Percentiles rank a stretch among this genome's conserved stretches.
These are phyloP conservation scores for Sphagnum tenellum DNA, from an alignment of 225 moss, liverwort and hornwort species.

Conservation along the genomic window DNA sequence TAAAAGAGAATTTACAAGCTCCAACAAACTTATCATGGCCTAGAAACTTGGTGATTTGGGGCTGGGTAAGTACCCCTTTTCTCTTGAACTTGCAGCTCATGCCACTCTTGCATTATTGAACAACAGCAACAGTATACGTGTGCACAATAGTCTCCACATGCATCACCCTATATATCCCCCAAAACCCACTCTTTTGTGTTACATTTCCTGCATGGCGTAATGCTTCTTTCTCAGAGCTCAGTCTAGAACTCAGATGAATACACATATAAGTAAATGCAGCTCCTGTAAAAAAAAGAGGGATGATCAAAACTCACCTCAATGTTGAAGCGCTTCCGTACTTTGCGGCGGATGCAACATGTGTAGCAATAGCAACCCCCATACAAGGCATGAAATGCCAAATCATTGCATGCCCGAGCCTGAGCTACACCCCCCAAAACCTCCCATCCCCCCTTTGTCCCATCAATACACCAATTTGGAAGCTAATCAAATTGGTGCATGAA, in stretches of 20 bases:
- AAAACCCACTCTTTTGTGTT: slow-evolving; percentile 1
- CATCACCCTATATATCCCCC: slow-evolving; percentile 24
- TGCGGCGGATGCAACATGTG: slow-evolving; percentile 44
- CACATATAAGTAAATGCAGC: no score
- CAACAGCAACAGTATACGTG: slow-evolving; percentile 46
- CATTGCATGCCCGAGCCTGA: slow-evolving; percentile 44
- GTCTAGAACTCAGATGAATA: no score
- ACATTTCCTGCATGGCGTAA: no score
- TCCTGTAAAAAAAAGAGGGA: no score
- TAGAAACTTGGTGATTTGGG: background rate
- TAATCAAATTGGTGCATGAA: no score
- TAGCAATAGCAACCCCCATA: slow-evolving; percentile 35
- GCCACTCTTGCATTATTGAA: slow-evolving; percentile 51
- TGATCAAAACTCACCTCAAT: slow-evolving; percentile 17
- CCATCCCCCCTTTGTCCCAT: background rate
- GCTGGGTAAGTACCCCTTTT: slow-evolving; percentile 25
- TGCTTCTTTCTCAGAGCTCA: no score
- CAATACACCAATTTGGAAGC: background rate
- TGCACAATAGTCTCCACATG: slow-evolving; percentile 43
- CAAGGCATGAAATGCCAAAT: slow-evolving; percentile 34
- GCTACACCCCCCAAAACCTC: slow-evolving; percentile 11
- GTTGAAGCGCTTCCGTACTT: slow-evolving; percentile 38
- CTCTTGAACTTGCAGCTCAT: slow-evolving; percentile 43
- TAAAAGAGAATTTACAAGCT: no score
- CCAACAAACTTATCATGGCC: no score